Percentiles rank a stretch among this genome's conserved stretches.
phyloP scores from a whole-genome alignment of 805 yeast genomes.

The Trichomonascus vanleenenianus region DNA sequence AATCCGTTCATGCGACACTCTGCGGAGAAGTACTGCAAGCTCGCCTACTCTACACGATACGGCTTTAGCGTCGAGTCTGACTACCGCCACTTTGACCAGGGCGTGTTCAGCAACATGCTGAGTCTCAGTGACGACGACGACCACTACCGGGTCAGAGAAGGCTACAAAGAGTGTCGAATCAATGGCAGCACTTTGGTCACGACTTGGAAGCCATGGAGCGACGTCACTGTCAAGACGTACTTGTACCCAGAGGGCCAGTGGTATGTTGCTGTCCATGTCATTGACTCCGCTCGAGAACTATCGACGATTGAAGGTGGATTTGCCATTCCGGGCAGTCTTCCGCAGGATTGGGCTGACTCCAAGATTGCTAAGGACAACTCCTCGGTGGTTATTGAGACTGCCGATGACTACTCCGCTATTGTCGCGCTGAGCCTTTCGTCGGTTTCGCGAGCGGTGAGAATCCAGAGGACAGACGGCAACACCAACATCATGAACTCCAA shows the following conservation, averaged over 20 bases:
- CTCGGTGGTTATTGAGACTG: background rate
- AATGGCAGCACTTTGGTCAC: slow-evolving; percentile 10
- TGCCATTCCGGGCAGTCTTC: slow-evolving; percentile 3
- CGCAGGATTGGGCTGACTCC: background rate
- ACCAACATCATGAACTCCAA: background rate
- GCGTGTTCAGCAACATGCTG: slow-evolving; percentile 17
- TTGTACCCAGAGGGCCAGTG: slow-evolving; percentile 15
- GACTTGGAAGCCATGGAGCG: slow-evolving; percentile 16
- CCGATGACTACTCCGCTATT: background rate
- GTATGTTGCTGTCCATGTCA: slow-evolving; percentile 18
- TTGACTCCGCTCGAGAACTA: slow-evolving; percentile 7
- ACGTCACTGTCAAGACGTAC: slow-evolving; percentile 18
- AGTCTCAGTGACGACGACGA: slow-evolving; percentile 17
- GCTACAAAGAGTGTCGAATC: slow-evolving; percentile 5
- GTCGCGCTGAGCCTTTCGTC: background rate
- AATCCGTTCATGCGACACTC: slow-evolving; percentile 4
- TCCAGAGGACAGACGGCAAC: background rate
- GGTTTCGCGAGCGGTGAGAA: background rate
- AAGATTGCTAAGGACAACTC: background rate
- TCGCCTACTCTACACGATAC: slow-evolving; percentile 21
- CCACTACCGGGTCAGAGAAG: slow-evolving; percentile 11
- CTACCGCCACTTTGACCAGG: slow-evolving; percentile 5
- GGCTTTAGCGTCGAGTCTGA: slow-evolving; percentile 18
- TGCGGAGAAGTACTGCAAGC: slow-evolving; percentile 21
- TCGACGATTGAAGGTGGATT: slow-evolving; percentile 17